A percentile compares a stretch with the other conserved stretches of the same genome.
phyloP scores from a whole-genome alignment of 805 yeast species.

The Metschnikowia peoriensis region DNA sequence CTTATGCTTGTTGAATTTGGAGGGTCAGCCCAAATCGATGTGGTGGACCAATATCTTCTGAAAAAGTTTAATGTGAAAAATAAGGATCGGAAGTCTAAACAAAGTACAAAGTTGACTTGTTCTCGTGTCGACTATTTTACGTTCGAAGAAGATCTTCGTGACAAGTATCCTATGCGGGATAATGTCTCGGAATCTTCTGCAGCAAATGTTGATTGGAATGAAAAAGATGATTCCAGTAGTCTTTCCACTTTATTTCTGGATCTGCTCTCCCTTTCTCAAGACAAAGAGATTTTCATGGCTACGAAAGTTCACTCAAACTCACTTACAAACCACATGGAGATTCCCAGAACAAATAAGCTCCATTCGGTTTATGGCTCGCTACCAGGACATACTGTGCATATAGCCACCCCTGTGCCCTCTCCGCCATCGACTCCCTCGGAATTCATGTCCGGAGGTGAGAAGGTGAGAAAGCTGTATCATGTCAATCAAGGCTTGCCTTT shows the following conservation, averaged over 20 bases:
- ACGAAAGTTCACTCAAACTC: slow-evolving; percentile 48
- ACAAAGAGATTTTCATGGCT: slow-evolving; percentile 29
- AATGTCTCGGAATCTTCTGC: background rate
- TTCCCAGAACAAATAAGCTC: slow-evolving; percentile 51
- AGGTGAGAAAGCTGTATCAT: slow-evolving; percentile 56
- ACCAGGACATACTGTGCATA: slow-evolving; percentile 58
- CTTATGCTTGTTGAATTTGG: slow-evolving; percentile 64
- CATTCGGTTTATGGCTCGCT: slow-evolving; percentile 44
- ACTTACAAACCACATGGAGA: slow-evolving; percentile 56
- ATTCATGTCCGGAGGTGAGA: slow-evolving; percentile 47
- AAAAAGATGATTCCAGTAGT: slow-evolving; percentile 2
- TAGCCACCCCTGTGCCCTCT: slow-evolving; percentile 88
- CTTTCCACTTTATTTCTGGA: slow-evolving; percentile 31
- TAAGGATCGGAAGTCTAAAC: slow-evolving; percentile 21
- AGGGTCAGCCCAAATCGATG: slow-evolving; percentile 35
- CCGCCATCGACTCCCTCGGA: slow-evolving; percentile 55
- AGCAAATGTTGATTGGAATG: background rate
- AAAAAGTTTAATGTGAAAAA: slow-evolving; percentile 37
- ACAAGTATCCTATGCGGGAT: slow-evolving; percentile 68
- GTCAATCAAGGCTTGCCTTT: slow-evolving; percentile 67
- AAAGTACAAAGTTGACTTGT: slow-evolving; percentile 42
- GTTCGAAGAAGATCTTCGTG: slow-evolving; percentile 68
- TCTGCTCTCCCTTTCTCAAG: slow-evolving; percentile 1
- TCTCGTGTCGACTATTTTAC: slow-evolving; percentile 85
- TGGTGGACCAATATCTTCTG: slow-evolving; percentile 48